A percentile compares a stretch with the other conserved stretches of the same genome.
Evolutionary conservation across 768 basidiomycete species (phyloP).

Genomic region (Tulasnella sp.): DNA sequence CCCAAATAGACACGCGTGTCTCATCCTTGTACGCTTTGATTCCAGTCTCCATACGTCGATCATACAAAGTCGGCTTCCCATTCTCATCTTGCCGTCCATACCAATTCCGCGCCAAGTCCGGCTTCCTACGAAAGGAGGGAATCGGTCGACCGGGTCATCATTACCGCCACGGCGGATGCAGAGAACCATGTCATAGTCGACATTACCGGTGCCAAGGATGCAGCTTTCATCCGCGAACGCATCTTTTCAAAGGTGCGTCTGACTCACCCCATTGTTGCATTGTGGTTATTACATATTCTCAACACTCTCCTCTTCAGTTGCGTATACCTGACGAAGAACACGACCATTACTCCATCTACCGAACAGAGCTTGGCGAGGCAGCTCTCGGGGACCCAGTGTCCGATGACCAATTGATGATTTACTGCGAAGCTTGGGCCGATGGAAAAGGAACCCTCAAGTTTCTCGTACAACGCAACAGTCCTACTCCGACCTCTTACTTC

Average conservation of each 20-base stretch:
- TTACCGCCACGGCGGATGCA: slow-evolving; percentile 15
- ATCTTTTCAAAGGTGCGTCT: slow-evolving; percentile 59
- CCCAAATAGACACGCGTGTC: neutral
- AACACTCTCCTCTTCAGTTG: slow-evolving; percentile 34
- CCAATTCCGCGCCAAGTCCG: slow-evolving; percentile 1
- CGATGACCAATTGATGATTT: slow-evolving; percentile 54
- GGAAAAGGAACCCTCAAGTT: slow-evolving; percentile 72
- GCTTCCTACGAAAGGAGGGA: neutral
- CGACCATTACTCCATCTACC: slow-evolving; percentile 63
- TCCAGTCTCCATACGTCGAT: too few species aligned
- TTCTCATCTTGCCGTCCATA: neutral
- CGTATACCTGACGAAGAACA: slow-evolving; percentile 78
- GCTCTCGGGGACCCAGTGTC: slow-evolving; percentile 62
- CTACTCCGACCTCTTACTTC: slow-evolving; percentile 17
- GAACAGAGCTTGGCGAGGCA: slow-evolving; percentile 71
- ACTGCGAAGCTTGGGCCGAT: slow-evolving; percentile 65
- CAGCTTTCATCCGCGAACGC: slow-evolving; percentile 62
- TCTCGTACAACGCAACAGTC: slow-evolving; percentile 46
- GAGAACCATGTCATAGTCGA: slow-evolving; percentile 35
- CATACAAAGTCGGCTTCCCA: neutral
- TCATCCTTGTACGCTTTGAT: neutral
- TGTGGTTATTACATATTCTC: neutral
- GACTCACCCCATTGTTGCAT: neutral
- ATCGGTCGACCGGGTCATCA: slow-evolving; percentile 11
- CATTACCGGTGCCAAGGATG: slow-evolving; percentile 49